phyloP scores from a whole-genome alignment of 2,329 filamentous ascomycete genomes.

The Drechslerella stenobrocha region DNA sequence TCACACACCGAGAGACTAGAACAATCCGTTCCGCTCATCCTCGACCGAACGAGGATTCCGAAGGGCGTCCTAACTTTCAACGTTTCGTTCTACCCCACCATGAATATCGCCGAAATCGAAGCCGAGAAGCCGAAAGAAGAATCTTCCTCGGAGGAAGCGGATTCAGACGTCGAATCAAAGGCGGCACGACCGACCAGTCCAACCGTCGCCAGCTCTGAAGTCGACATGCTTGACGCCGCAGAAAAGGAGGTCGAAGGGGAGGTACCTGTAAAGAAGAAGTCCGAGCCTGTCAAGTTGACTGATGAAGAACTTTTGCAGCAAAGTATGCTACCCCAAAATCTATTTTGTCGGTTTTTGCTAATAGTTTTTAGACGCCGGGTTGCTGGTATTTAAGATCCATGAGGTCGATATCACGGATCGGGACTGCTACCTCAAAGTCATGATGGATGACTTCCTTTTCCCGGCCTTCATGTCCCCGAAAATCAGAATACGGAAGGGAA shows the following conservation, averaged over 20 bases:
- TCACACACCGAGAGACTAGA: slow-evolving; percentile 74
- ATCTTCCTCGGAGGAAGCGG: slow-evolving; percentile 9
- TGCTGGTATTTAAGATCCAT: slow-evolving; percentile 91
- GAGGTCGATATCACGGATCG: slow-evolving; percentile 80
- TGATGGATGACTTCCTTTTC: slow-evolving; percentile 94
- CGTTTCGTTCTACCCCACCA: slow-evolving; percentile 83
- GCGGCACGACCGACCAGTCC: slow-evolving; percentile 50
- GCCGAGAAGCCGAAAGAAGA: slow-evolving; percentile 68
- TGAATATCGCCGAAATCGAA: slow-evolving; percentile 86
- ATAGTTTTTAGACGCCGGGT: slow-evolving; percentile 70
- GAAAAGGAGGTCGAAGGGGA: slow-evolving; percentile 55
- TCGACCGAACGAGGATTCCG: slow-evolving; percentile 70
- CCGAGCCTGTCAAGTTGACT: slow-evolving; percentile 76
- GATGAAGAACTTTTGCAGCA: slow-evolving; percentile 80
- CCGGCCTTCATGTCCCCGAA: slow-evolving; percentile 82
- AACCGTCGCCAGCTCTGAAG: slow-evolving; percentile 55
- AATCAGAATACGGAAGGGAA: slow-evolving; percentile 68
- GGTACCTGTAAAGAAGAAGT: slow-evolving; percentile 59
- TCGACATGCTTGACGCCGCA: slow-evolving; percentile 59
- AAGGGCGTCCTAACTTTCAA: slow-evolving; percentile 85
- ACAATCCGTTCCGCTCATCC: slow-evolving; percentile 69
- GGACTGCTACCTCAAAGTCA: slow-evolving; percentile 77
- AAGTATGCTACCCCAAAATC: slow-evolving; percentile 57
- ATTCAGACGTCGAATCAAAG: slow-evolving; percentile 49
- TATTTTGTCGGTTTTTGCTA: slow-evolving; percentile 55